These are phyloP conservation scores for Candida methanosorbosa DNA, from an alignment of 805 yeast species.

Conservation along the genomic window DNA sequence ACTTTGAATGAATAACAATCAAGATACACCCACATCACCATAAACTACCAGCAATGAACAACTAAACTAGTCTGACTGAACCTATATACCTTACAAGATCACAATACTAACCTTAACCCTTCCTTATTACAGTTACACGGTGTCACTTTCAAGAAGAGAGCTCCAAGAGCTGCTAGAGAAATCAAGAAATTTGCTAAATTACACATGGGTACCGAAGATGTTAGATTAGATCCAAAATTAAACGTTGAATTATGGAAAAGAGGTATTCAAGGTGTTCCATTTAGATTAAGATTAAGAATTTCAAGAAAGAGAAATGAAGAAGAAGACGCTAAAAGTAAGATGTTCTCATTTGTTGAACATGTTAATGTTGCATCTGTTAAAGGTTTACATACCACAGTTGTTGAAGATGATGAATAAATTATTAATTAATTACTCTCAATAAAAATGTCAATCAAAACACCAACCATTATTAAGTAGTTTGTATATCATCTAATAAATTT, in stretches of 20 bases:
- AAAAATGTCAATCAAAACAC: not conserved
- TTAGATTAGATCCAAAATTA: conserved; percentile 97
- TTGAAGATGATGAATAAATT: conserved; percentile 52
- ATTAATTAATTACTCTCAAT: conserved; percentile 1
- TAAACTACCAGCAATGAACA: too few species aligned
- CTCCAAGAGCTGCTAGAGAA: conserved; percentile 99
- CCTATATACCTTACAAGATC: too few species aligned
- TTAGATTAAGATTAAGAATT: conserved; percentile 97
- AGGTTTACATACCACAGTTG: conserved; percentile 97
- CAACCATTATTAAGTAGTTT: not conserved
- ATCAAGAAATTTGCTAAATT: conserved; percentile 96
- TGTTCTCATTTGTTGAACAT: conserved; percentile 97
- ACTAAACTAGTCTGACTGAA: too few species aligned
- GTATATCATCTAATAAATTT: too few species aligned
- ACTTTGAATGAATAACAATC: too few species aligned
- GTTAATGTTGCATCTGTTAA: conserved; percentile 90
- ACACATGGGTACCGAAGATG: conserved; percentile 99
- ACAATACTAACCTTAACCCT: not conserved
- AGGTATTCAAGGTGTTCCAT: conserved; percentile 99
- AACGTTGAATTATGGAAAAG: conserved; percentile 99
- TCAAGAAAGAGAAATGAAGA: conserved; percentile 97
- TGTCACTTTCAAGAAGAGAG: conserved; percentile 98
- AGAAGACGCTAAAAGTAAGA: conserved; percentile 97
- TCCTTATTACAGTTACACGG: conserved; percentile 68
- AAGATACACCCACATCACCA: too few species aligned